Percentiles rank a stretch among this genome's conserved stretches.
Evolutionary conservation across 192 early-diverging fungal species (phyloP).

Genomic region (Lobosporangium transversale): DNA sequence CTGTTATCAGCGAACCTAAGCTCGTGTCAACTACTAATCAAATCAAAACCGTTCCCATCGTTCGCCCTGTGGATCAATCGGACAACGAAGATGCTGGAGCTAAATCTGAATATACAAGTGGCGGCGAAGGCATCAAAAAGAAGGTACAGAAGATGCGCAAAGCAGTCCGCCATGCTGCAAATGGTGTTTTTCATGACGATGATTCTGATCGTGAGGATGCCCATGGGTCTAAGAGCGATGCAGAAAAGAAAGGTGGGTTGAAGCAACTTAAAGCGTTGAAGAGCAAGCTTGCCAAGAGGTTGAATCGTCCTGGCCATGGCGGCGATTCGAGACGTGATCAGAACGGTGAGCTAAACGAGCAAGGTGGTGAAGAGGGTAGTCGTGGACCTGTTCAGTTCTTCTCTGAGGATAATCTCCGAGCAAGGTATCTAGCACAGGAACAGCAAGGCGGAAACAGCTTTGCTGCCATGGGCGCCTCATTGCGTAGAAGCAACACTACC

Average conservation of each 20-base stretch:
- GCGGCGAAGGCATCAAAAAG: constrained; percentile 48
- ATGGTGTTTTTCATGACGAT: constrained; percentile 41
- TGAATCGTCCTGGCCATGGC: constrained; percentile 42
- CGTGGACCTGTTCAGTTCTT: constrained; percentile 51
- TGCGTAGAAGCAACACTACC: constrained; percentile 49
- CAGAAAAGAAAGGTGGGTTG: constrained; percentile 52
- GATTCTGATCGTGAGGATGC: constrained; percentile 47
- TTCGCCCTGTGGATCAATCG: constrained; percentile 45
- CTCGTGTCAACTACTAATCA: constrained; percentile 43
- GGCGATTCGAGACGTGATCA: constrained; percentile 9
- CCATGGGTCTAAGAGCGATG: constrained; percentile 48
- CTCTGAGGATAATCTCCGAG: constrained; percentile 49
- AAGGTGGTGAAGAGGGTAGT: constrained; percentile 12
- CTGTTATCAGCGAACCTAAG: constrained; percentile 48
- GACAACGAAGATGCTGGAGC: constrained; percentile 46
- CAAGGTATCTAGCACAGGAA: constrained; percentile 38
- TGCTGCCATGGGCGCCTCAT: constrained; percentile 31
- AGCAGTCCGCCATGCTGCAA: constrained; percentile 46
- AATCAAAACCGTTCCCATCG: constrained; percentile 48
- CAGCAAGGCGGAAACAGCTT: constrained; percentile 38
- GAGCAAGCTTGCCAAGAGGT: constrained; percentile 50
- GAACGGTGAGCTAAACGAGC: background rate
- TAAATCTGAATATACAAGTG: constrained; percentile 49
- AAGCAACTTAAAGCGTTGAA: constrained; percentile 47
- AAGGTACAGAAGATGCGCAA: constrained; percentile 39